Conservation (phyloP, 2,329 filamentous ascomycete genomes). For the Xylariaceae sp. region DNA sequence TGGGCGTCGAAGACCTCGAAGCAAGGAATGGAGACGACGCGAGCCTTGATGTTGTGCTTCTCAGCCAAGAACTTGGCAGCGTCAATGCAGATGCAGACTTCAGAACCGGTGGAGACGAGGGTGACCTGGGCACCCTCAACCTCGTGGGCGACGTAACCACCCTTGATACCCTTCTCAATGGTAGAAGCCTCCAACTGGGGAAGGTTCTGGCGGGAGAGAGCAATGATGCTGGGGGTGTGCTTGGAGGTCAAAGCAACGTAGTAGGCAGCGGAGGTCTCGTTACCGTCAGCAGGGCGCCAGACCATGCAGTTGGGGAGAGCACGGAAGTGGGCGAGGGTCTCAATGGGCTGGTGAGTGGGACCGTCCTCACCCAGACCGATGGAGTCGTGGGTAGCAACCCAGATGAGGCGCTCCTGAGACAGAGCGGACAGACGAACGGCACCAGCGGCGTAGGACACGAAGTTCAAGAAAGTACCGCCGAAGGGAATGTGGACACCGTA, state of each 20-base stretch:
- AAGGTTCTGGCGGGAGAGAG: constrained; percentile 95
- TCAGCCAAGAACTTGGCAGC: constrained; percentile 87
- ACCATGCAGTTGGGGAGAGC: constrained; percentile 99
- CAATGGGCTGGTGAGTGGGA: constrained; percentile 97
- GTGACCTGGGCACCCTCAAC: constrained; percentile 79
- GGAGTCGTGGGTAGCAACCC: constrained; percentile 97
- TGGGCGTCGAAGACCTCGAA: constrained; percentile 95
- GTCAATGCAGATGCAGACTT: constrained; percentile 90
- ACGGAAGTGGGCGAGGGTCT: constrained; percentile 97
- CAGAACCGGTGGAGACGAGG: constrained; percentile 90
- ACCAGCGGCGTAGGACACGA: constrained; percentile 95
- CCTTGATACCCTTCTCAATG: constrained; percentile 85
- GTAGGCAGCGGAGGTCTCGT: constrained; percentile 97
- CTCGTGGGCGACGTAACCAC: constrained; percentile 88
- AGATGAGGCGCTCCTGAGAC: constrained; percentile 85
- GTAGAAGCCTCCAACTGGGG: constrained; percentile 94
- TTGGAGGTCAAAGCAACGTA: constrained; percentile 89
- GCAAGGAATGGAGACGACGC: constrained; percentile 93
- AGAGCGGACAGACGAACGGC: constrained; percentile 90
- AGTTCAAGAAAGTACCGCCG: constrained; percentile 97
- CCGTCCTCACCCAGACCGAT: constrained; percentile 99
- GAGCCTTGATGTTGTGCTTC: constrained; percentile 79
- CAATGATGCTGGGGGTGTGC: constrained; percentile 86
- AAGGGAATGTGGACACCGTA: constrained; percentile 95
- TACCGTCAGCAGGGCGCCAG: constrained; percentile 96